These are phyloP conservation scores for Candida awuae DNA, from an alignment of 805 yeast species.

Conservation along the genomic window DNA sequence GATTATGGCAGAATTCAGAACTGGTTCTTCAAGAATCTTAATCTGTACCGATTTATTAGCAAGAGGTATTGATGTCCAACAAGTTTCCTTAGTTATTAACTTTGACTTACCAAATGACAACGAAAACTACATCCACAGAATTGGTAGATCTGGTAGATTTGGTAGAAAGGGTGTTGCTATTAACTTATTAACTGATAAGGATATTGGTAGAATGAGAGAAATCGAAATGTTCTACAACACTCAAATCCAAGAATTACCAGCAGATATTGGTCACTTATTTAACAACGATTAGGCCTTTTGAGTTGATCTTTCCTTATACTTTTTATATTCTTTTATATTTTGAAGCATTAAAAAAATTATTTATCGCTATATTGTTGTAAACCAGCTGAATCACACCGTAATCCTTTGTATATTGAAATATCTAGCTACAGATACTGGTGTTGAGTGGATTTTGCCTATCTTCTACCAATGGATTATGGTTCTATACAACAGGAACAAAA, in stretches of 20 bases:
- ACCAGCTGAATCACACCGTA: too few species aligned
- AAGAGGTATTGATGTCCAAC: conserved; percentile 97
- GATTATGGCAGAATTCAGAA: conserved; percentile 92
- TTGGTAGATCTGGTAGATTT: conserved; percentile 97
- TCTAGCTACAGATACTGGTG: too few species aligned
- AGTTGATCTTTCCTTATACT: not conserved
- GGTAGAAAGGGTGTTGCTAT: conserved; percentile 98
- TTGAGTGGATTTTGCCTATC: too few species aligned
- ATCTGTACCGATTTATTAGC: conserved; percentile 98
- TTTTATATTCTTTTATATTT: not conserved
- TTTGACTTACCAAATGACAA: conserved; percentile 89
- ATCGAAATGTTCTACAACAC: conserved; percentile 67
- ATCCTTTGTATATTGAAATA: too few species aligned
- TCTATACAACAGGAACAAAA: too few species aligned
- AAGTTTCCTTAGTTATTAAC: conserved; percentile 90
- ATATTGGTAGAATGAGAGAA: conserved; percentile 64
- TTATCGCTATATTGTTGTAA: not conserved
- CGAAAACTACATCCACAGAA: conserved; percentile 95
- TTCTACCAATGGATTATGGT: too few species aligned
- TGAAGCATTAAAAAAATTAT: not conserved
- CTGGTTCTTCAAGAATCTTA: conserved; percentile 86
- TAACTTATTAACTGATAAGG: conserved; percentile 81
- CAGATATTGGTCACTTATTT: conserved; percentile 49
- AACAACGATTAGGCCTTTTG: conserved; percentile 11
- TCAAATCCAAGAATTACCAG: conserved; percentile 72